Evolutionary conservation across 2,329 filamentous ascomycete genomes (phyloP).

Genomic region (Cyphellophora europaea): DNA sequence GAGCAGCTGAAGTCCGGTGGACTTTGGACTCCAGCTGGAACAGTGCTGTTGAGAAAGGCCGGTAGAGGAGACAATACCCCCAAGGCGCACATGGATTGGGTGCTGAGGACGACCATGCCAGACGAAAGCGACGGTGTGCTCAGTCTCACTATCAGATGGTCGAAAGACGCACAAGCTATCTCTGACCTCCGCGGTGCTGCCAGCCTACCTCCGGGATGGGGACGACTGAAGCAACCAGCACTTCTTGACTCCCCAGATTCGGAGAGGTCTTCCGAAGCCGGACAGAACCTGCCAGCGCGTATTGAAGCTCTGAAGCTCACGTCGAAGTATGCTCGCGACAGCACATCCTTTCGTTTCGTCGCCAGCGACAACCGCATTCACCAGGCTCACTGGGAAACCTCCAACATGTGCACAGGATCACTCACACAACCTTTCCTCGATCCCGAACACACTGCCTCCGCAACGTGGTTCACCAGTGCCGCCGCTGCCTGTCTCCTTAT

Average conservation of each 20-base stretch:
- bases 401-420: slow-evolving; percentile 17
- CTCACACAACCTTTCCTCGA: slow-evolving; percentile 9
- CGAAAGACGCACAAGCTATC: slow-evolving; percentile 23
- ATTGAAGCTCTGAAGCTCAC: slow-evolving; percentile 17
- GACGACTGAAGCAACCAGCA: slow-evolving; percentile 20
- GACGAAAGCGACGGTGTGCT: slow-evolving; percentile 54
- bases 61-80: slow-evolving; percentile 4
- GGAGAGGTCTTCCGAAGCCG: slow-evolving; percentile 5
- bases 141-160: slow-evolving; percentile 50
- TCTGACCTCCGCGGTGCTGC: slow-evolving; percentile 45
- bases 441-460: slow-evolving; percentile 9
- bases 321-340: slow-evolving; percentile 15
- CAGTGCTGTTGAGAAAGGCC: slow-evolving; percentile 45
- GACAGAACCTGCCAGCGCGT: slow-evolving; percentile 11
- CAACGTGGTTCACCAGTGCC: slow-evolving; percentile 21
- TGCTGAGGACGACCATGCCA: slow-evolving; percentile 44
- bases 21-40: slow-evolving; percentile 52
- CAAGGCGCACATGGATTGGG: slow-evolving; percentile 36
- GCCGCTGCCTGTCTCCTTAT: slow-evolving; percentile 17
- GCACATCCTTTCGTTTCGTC: slow-evolving; percentile 21
- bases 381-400: slow-evolving; percentile 19
- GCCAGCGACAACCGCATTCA: slow-evolving; percentile 18
- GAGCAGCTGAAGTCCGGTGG: slow-evolving; percentile 47
- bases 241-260: slow-evolving; percentile 10
- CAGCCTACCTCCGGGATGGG: slow-evolving; percentile 52